These are phyloP conservation scores for Xylariales sp. DNA, from an alignment of 2,329 filamentous ascomycete genomes.

Conservation along the genomic window DNA sequence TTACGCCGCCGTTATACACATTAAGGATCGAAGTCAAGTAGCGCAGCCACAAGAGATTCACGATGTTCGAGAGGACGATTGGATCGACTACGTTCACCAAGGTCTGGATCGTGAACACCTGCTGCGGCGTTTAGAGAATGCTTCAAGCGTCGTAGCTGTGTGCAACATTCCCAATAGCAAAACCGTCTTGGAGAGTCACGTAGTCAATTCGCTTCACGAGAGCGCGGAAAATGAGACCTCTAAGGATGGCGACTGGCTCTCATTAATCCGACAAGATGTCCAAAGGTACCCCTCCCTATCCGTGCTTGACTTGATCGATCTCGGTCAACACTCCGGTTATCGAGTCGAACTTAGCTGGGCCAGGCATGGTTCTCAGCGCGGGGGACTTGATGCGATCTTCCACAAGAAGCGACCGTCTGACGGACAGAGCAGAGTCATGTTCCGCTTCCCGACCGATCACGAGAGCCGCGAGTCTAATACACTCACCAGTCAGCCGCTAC, in stretches of 20 bases:
- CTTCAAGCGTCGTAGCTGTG: background rate
- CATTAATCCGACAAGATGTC: background rate
- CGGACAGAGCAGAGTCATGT: background rate
- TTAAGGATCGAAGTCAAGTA: background rate
- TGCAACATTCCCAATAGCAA: background rate
- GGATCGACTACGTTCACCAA: background rate
- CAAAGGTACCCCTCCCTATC: background rate
- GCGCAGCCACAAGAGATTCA: background rate
- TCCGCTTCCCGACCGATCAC: background rate
- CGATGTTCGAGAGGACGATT: background rate
- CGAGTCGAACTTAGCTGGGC: background rate
- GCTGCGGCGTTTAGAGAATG: background rate
- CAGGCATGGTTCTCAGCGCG: background rate
- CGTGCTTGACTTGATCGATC: background rate
- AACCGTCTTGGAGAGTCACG: background rate
- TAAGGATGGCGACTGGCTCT: background rate
- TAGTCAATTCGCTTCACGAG: no score
- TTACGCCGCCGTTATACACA: background rate
- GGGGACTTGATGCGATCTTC: background rate
- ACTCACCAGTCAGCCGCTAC: background rate
- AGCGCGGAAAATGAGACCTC: background rate
- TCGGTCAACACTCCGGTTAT: background rate
- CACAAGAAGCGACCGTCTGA: background rate
- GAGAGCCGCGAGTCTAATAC: background rate
- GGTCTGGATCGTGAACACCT: background rate